Percentiles rank a stretch among this genome's conserved stretches.
phyloP scores from a whole-genome alignment of 495 filamentous ascomycete genomes.

The Aspergillus asperescens region DNA sequence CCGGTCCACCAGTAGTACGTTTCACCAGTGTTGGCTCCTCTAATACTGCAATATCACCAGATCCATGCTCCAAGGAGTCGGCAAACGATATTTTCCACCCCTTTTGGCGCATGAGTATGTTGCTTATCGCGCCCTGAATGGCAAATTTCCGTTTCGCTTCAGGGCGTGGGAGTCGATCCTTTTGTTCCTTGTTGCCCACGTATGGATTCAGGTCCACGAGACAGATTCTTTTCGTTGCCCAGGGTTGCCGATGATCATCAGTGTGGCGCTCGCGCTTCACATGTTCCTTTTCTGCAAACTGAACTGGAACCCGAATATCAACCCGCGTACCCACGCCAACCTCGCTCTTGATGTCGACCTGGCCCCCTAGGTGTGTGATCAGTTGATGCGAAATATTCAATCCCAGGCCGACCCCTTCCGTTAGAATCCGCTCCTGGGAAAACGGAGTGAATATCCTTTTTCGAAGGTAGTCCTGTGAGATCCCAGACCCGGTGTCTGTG shows the following conservation, averaged over 20 bases:
- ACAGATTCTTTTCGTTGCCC: slow-evolving; percentile 13
- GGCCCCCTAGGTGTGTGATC: slow-evolving; percentile 53
- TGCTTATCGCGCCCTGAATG: slow-evolving; percentile 29
- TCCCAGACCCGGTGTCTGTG: slow-evolving; percentile 64
- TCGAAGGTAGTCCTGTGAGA: slow-evolving; percentile 61
- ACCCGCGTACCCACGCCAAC: slow-evolving; percentile 55
- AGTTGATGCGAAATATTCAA: slow-evolving; percentile 65
- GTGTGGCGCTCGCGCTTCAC: not conserved
- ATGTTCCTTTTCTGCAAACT: not conserved
- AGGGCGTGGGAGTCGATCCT: slow-evolving; percentile 21
- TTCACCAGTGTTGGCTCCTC: slow-evolving; percentile 24
- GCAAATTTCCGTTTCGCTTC: slow-evolving; percentile 34
- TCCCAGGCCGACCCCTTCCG: slow-evolving; percentile 64
- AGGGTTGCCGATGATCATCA: not conserved
- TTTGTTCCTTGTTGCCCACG: slow-evolving; percentile 23
- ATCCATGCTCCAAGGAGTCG: slow-evolving; percentile 22
- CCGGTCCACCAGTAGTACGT: slow-evolving; percentile 6
- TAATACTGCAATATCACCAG: slow-evolving; percentile 29
- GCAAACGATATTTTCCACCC: slow-evolving; percentile 31
- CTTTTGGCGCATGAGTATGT: slow-evolving; percentile 25
- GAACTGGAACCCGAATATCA: slow-evolving; percentile 46
- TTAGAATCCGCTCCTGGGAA: slow-evolving; percentile 61
- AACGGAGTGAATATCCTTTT: slow-evolving; percentile 65
- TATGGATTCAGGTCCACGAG: slow-evolving; percentile 31
- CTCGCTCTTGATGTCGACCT: slow-evolving; percentile 54